These are phyloP conservation scores for Fagus crenata DNA, from an alignment of 306 rosid species.

Conservation along the genomic window DNA sequence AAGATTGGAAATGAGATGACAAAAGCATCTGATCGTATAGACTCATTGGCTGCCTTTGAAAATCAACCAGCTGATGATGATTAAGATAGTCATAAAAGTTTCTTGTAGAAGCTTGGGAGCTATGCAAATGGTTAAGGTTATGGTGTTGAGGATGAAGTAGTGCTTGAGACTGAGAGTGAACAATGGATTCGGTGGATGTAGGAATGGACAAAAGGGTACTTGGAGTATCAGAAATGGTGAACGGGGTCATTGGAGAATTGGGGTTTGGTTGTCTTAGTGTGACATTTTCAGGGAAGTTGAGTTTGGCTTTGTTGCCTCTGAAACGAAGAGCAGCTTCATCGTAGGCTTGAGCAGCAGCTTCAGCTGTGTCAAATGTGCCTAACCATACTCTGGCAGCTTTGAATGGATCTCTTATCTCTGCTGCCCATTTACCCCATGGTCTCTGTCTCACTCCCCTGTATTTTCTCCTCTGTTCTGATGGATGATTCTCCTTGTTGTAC, in stretches of 20 bases:
- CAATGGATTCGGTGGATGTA: constrained; percentile 47
- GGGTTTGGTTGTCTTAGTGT: constrained; percentile 19
- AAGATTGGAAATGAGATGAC: constrained; percentile 35
- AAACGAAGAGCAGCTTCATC: constrained; percentile 62
- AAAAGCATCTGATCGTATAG: constrained; percentile 29
- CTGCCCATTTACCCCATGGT: constrained; percentile 81
- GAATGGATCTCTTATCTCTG: constrained; percentile 66
- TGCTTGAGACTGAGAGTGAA: constrained; percentile 32
- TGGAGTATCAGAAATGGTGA: constrained; percentile 5
- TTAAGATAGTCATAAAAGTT: constrained; percentile 4
- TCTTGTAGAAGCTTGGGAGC: constrained; percentile 2
- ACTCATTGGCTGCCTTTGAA: constrained; percentile 3
- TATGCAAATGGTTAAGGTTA: constrained; percentile 21
- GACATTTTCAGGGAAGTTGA: constrained; percentile 69
- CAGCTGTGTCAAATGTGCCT: constrained; percentile 60
- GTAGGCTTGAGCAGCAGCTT: constrained; percentile 59
- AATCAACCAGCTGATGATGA: constrained; percentile 13
- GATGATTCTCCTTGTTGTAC: constrained; percentile 26
- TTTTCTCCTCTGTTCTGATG: constrained; percentile 34
- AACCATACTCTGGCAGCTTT: constrained; percentile 65
- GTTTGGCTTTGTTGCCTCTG: constrained; percentile 67
- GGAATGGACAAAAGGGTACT: constrained; percentile 41
- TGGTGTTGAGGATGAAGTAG: too few relatives aligned
- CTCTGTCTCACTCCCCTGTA: constrained; percentile 80
- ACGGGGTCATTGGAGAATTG: constrained; percentile 18